Conservation (phyloP, 768 basidiomycete genomes). For the Podaxis sp. region DNA sequence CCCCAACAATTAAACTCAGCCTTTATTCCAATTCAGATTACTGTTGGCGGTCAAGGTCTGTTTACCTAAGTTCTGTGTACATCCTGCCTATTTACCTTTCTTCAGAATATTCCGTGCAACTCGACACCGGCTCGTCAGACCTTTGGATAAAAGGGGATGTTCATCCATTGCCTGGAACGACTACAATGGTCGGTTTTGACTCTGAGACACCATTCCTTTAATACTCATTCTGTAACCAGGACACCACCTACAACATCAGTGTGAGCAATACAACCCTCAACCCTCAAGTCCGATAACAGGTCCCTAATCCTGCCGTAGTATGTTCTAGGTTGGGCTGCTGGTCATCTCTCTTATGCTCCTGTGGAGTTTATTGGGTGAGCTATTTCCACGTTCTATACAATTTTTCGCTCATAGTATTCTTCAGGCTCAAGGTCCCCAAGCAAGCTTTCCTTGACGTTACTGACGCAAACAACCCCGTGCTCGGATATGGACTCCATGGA, state of each 20-base stretch:
- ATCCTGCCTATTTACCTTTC: not conserved
- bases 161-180: slow-evolving; percentile 43
- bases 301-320: slow-evolving; percentile 42
- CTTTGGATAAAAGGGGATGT: slow-evolving; percentile 59
- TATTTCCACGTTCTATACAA: not conserved
- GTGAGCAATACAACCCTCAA: slow-evolving; percentile 31
- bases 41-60: slow-evolving; percentile 59
- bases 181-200: slow-evolving; percentile 41
- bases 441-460: slow-evolving; percentile 73
- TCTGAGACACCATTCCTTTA: slow-evolving; percentile 1
- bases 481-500: slow-evolving; percentile 66
- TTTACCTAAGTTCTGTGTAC: slow-evolving; percentile 1
- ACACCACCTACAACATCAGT: slow-evolving; percentile 53
- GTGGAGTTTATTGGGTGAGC: slow-evolving; percentile 69
- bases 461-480: slow-evolving; percentile 64
- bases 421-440: slow-evolving; percentile 55
- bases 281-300: not conserved
- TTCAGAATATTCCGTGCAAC: slow-evolving; percentile 66
- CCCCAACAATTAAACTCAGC: slow-evolving; percentile 1
- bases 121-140: slow-evolving; percentile 85
- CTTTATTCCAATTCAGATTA: slow-evolving; percentile 41
- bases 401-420: not conserved
- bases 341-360: slow-evolving; percentile 55
- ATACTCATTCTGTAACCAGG: slow-evolving; percentile 25
- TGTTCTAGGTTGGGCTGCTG: slow-evolving; percentile 76